phyloP scores from a whole-genome alignment of 176 grass and related monocot species.

The Pontederia crassipes region DNA sequence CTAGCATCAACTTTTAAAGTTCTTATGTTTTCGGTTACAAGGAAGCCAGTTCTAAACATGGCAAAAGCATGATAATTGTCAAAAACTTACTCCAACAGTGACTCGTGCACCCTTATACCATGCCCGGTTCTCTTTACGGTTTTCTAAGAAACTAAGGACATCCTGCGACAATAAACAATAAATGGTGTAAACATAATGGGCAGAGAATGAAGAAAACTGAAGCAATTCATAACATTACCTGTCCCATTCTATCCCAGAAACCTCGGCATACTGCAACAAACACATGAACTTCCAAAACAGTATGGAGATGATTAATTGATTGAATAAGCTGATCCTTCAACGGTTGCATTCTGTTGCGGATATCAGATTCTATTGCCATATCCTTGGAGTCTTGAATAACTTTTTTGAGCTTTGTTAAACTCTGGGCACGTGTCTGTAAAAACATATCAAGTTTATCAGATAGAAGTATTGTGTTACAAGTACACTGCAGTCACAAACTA shows the following conservation, averaged over 20 bases:
- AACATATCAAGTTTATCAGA: neutral
- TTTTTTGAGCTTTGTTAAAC: conserved; percentile 88
- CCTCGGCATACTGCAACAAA: conserved; percentile 76
- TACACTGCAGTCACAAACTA: neutral
- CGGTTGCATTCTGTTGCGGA: conserved; percentile 75
- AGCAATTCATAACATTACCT: conserved; percentile 31
- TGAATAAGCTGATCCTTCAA: conserved; percentile 69
- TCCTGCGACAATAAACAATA: conserved; percentile 38
- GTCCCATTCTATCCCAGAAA: conserved; percentile 90
- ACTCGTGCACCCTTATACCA: conserved; percentile 89
- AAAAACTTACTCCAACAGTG: conserved; percentile 55
- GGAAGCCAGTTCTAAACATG: neutral
- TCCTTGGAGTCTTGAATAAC: conserved; percentile 92
- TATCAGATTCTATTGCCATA: conserved; percentile 78
- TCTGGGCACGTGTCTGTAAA: conserved; percentile 70
- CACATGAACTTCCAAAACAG: conserved; percentile 75
- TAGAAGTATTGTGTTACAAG: neutral
- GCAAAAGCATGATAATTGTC: neutral
- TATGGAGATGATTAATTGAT: conserved; percentile 68
- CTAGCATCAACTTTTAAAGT: neutral
- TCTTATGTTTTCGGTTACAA: neutral
- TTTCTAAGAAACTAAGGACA: conserved; percentile 85
- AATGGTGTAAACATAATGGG: neutral
- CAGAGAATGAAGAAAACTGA: conserved; percentile 3
- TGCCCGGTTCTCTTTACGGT: conserved; percentile 80